Percentiles rank a stretch among this genome's conserved stretches.
Evolutionary conservation across 768 basidiomycete species (phyloP).

Genomic region (Pleurotus pulmonarius): DNA sequence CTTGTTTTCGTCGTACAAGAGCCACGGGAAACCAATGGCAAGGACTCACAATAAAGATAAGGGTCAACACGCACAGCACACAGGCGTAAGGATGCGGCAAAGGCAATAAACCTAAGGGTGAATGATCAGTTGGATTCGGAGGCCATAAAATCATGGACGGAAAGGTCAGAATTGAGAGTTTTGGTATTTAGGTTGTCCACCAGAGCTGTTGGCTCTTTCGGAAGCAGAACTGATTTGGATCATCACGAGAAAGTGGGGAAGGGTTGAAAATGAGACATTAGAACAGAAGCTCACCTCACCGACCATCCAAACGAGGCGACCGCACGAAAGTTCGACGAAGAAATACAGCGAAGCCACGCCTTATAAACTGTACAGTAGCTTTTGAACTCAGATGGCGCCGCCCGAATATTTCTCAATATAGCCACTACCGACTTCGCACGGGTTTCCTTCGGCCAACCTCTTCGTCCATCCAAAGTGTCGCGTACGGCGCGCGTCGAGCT

Average conservation of each 20-base stretch:
- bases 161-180: constrained; percentile 44
- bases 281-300: constrained; percentile 17
- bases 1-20: constrained; percentile 62
- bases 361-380: constrained; percentile 38
- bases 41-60: background rate
- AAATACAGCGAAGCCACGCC: constrained; percentile 7
- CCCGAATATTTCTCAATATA: background rate
- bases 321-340: constrained; percentile 1
- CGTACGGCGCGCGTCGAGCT: background rate
- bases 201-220: constrained; percentile 75
- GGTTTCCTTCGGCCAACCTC: too few species aligned
- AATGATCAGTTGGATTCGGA: background rate
- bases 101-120: constrained; percentile 19
- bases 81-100: background rate
- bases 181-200: constrained; percentile 68
- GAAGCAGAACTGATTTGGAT: constrained; percentile 77
- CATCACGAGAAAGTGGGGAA: constrained; percentile 34
- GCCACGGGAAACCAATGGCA: background rate
- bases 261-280: constrained; percentile 5
- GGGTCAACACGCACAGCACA: background rate
- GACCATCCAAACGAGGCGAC: too few species aligned
- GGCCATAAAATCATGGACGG: constrained; percentile 5
- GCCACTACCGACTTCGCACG: background rate
- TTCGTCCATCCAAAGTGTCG: background rate
- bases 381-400: constrained; percentile 31